Conservation (phyloP, 805 yeast genomes). For the Blastobotrys chiropterorum region DNA sequence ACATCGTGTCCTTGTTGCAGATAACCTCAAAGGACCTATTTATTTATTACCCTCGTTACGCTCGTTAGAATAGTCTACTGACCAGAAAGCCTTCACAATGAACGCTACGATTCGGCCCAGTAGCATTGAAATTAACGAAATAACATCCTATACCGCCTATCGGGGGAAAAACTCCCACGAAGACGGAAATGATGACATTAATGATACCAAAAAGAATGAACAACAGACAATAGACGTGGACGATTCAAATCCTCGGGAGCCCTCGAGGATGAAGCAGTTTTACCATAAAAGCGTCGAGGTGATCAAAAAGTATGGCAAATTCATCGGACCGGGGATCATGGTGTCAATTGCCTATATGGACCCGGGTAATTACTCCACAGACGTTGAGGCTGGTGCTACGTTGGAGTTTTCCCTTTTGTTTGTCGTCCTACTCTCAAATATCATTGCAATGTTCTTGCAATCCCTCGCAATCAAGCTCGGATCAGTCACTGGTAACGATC, state of each 20-base stretch:
- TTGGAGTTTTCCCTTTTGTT: conserved; percentile 74
- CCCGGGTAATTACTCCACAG: conserved; percentile 95
- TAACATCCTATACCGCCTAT: not conserved
- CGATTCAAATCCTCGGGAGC: not conserved
- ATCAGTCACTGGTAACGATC: conserved; percentile 86
- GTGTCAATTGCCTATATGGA: conserved; percentile 95
- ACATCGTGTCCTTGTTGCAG: not conserved
- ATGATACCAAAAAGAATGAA: not conserved
- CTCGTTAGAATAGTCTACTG: not conserved
- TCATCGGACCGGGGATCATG: conserved; percentile 95
- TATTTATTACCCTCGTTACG: not conserved
- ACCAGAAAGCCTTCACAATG: not conserved
- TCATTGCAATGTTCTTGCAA: conserved; percentile 84
- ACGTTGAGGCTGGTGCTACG: conserved; percentile 89
- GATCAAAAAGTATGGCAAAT: conserved; percentile 42
- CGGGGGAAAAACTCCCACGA: not conserved
- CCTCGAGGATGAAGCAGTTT: not conserved
- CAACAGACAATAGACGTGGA: not conserved
- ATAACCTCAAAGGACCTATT: not conserved
- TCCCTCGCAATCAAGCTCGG: conserved; percentile 82
- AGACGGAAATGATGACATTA: not conserved
- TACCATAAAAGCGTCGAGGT: not conserved
- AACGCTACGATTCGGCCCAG: not conserved
- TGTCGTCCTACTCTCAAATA: conserved; percentile 69
- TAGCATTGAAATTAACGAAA: not conserved